Evolutionary conservation across 805 yeast genomes (phyloP).

Genomic region (Saturnispora serradocipensis): DNA sequence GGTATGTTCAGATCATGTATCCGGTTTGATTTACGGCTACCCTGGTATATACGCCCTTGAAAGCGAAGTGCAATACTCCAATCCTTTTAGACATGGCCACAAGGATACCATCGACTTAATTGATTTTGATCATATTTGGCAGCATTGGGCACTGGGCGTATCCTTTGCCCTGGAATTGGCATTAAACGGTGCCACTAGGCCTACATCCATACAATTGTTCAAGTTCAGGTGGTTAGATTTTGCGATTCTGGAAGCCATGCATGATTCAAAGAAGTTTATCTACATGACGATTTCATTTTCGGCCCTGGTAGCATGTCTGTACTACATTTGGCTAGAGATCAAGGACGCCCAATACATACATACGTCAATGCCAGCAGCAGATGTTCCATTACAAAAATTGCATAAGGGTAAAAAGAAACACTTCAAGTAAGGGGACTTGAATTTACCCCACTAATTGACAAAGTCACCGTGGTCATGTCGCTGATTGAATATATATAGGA

Average conservation of each 20-base stretch:
- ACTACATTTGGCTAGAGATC: conserved; percentile 4
- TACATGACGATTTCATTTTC: conserved; percentile 6
- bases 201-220: neutral
- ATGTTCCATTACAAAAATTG: conserved; percentile 1
- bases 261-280: conserved; percentile 13
- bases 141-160: conserved; percentile 70
- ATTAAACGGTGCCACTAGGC: conserved; percentile 13
- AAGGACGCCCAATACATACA: neutral
- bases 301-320: neutral
- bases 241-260: conserved; percentile 10
- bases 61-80: conserved; percentile 52
- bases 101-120: conserved; percentile 76
- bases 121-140: conserved; percentile 67
- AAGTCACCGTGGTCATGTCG: neutral
- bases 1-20: conserved; percentile 89
- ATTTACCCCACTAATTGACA: neutral
- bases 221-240: conserved; percentile 15
- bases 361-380: neutral
- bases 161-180: conserved; percentile 69
- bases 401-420: neutral
- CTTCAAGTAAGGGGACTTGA: neutral
- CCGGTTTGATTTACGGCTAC: conserved; percentile 74
- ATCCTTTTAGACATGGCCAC: conserved; percentile 66
- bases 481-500: neutral
- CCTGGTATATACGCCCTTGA: conserved; percentile 83